These are phyloP conservation scores for Inga laurina DNA, from an alignment of 306 rosid genomes.

Conservation along the genomic window DNA sequence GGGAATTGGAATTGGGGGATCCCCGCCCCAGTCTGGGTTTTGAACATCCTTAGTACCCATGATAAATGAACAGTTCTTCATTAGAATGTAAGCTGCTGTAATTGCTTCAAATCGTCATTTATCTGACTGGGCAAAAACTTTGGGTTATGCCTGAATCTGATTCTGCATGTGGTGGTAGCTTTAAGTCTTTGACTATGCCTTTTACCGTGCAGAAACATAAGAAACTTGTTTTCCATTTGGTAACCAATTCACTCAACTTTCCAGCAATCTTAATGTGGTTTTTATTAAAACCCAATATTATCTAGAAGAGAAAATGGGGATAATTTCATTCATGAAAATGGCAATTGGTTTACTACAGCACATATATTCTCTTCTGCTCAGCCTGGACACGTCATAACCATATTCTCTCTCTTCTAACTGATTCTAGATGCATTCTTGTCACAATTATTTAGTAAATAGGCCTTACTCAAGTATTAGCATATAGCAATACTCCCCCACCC, in stretches of 20 bases:
- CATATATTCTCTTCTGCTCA: too few relatives aligned
- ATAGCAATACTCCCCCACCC: too few relatives aligned
- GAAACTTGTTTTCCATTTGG: conserved; percentile 86
- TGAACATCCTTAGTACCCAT: neutral
- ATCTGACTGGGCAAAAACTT: neutral
- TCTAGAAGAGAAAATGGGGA: too few relatives aligned
- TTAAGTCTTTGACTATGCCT: conserved; percentile 36
- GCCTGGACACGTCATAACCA: too few relatives aligned
- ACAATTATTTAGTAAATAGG: too few relatives aligned
- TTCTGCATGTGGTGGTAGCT: conserved; percentile 3
- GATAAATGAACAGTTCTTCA: neutral
- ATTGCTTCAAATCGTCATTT: conserved; percentile 7
- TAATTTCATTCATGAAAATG: too few relatives aligned
- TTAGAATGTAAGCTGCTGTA: neutral
- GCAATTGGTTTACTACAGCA: too few relatives aligned
- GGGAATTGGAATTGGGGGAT: too few relatives aligned
- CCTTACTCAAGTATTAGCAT: too few relatives aligned
- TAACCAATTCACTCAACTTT: conserved; percentile 80
- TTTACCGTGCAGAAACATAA: conserved; percentile 66
- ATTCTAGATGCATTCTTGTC: too few relatives aligned
- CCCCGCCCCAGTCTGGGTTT: too few relatives aligned
- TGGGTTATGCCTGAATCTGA: neutral
- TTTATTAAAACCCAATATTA: conserved; percentile 56
- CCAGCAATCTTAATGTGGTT: conserved; percentile 98
- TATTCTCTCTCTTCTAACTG: too few relatives aligned